Evolutionary conservation across 2,329 filamentous ascomycete species (phyloP), one percentile per base, ranked within the genome.

Genomic region (Beauveria pseudobassiana): DNA sequence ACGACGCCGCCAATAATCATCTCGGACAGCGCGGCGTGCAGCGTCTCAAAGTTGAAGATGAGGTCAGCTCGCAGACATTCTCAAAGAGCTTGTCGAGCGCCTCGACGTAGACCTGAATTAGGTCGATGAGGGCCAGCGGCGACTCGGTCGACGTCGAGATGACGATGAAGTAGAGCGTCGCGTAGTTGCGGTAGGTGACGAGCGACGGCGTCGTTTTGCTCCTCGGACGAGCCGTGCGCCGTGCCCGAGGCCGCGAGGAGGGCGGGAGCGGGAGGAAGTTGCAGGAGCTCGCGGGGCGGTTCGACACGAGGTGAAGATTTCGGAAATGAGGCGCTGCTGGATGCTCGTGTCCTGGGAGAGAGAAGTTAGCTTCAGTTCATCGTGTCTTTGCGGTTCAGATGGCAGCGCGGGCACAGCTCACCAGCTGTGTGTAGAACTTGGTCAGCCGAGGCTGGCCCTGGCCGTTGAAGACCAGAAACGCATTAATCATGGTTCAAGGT

Each of bases 91-190:
- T 87, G 74, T 99, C 95, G 42, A 99, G 83, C 1, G 93, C 88
- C 76, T 99, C 95, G 65, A 99, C 95, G 70, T 97, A 99, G 63
- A 99, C 95, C 76, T 99, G 95, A 66, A 99, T 98, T 60, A 99
- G 80, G 75, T 99, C 95, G 64, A 99, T 92, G 26, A 99, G 83
- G 1, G 95, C 95, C 3, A 99, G 87, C 0, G 95, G 95, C 1
- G 91, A 96, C 76, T 99, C 95, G 63, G 95, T 97, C 5, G 92
- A 91, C 5, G 96, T 99, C 42, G 89, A 95, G 71, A 99, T 99
- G 73, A 99, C 82, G 75, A 99, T 99, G 79, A 99, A 99, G 78
- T 96, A 98, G 64, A 99, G 88, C 0, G 95, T 99, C 10, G 95
- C 95, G 73, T 98, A 99, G 81, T 96, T 91, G 63, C 95, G 91